These are phyloP conservation scores for Periconia macrospinosa DNA, from an alignment of 2,329 filamentous ascomycete genomes.

Conservation along the genomic window DNA sequence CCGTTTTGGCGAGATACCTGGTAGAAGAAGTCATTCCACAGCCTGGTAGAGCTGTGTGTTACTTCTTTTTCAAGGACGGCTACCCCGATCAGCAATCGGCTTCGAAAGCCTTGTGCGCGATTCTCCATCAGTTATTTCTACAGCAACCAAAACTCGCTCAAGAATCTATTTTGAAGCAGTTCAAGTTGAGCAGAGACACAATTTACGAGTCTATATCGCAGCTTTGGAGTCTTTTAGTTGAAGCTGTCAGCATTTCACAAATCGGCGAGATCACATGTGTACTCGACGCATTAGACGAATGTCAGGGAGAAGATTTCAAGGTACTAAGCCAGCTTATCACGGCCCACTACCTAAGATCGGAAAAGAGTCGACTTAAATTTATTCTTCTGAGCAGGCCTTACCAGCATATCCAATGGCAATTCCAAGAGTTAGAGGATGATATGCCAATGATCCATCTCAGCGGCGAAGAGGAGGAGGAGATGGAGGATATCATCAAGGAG, in stretches of 20 bases:
- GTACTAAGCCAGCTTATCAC: slow-evolving; percentile 15
- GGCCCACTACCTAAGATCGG: not conserved
- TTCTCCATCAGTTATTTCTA: slow-evolving; percentile 10
- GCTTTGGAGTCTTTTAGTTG: slow-evolving; percentile 8
- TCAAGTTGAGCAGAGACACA: not conserved
- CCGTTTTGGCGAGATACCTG: slow-evolving; percentile 21
- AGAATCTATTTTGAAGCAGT: not conserved
- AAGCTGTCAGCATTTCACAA: slow-evolving; percentile 1
- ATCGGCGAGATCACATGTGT: slow-evolving; percentile 24
- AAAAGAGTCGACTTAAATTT: slow-evolving; percentile 28
- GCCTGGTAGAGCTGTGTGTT: slow-evolving; percentile 3
- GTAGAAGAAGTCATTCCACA: slow-evolving; percentile 6
- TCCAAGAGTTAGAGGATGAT: slow-evolving; percentile 14
- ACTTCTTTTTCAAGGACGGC: slow-evolving; percentile 19
- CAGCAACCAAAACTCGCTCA: not conserved
- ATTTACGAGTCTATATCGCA: not conserved
- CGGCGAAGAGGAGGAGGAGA: slow-evolving; percentile 28
- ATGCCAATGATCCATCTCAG: slow-evolving; percentile 15
- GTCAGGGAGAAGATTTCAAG: slow-evolving; percentile 7
- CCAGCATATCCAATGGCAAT: slow-evolving; percentile 12
- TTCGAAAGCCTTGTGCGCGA: slow-evolving; percentile 4
- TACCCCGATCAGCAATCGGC: slow-evolving; percentile 1
- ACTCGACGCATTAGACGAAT: slow-evolving; percentile 41
- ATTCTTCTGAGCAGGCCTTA: slow-evolving; percentile 40
- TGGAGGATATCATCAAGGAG: slow-evolving; percentile 29